Percentiles rank a stretch among this genome's conserved stretches.
Conservation (phyloP, 2,329 filamentous ascomycete genomes). For the Cercospora citrullina region DNA sequence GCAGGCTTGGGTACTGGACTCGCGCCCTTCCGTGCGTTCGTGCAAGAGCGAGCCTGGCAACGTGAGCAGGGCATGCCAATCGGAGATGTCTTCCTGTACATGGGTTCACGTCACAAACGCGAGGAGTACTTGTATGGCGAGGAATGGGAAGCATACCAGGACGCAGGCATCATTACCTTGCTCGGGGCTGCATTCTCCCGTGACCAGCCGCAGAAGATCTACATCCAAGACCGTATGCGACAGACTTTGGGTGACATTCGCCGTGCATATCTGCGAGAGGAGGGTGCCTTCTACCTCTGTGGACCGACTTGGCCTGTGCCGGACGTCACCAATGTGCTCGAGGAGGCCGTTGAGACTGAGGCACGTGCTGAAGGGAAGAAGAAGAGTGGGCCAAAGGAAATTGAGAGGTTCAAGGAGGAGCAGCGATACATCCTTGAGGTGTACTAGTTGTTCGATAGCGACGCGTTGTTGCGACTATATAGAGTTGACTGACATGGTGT, state of each 20-base stretch:
- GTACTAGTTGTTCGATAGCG: slow-evolving; percentile 58
- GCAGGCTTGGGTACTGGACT: slow-evolving; percentile 96
- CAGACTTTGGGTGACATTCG: slow-evolving; percentile 80
- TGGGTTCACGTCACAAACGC: slow-evolving; percentile 93
- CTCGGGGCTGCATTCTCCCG: slow-evolving; percentile 92
- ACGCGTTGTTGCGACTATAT: not conserved
- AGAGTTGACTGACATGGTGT: not conserved
- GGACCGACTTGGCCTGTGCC: slow-evolving; percentile 98
- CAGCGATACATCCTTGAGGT: slow-evolving; percentile 94
- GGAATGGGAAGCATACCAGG: slow-evolving; percentile 98
- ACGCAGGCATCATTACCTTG: slow-evolving; percentile 90
- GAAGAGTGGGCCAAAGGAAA: slow-evolving; percentile 63
- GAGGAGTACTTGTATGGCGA: slow-evolving; percentile 99
- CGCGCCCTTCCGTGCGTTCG: slow-evolving; percentile 97
- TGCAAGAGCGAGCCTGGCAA: slow-evolving; percentile 97
- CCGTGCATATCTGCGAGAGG: slow-evolving; percentile 80
- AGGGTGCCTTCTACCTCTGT: slow-evolving; percentile 94
- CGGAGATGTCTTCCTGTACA: slow-evolving; percentile 88
- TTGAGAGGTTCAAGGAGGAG: slow-evolving; percentile 95
- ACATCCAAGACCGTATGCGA: slow-evolving; percentile 98
- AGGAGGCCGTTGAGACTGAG: slow-evolving; percentile 84
- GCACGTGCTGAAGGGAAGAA: slow-evolving; percentile 56
- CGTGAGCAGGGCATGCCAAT: slow-evolving; percentile 97
- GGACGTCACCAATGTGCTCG: slow-evolving; percentile 88
- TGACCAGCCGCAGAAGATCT: slow-evolving; percentile 97